Conservation (phyloP, 805 yeast species). For the Kodamaea leandrae region DNA sequence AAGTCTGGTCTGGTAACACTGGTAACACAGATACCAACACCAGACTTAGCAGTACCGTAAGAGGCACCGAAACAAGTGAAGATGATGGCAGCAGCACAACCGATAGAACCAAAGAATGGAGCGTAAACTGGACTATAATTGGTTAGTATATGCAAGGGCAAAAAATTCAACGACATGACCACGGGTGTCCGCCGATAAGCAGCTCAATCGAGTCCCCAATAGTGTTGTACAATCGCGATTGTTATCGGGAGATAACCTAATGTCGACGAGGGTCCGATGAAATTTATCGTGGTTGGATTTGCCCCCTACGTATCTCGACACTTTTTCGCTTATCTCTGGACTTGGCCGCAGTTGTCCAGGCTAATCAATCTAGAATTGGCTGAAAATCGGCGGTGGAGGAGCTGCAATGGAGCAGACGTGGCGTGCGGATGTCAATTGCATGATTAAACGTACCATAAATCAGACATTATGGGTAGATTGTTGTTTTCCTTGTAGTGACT, state of each 20-base stretch:
- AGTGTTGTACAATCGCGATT: too few relatives aligned
- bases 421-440: not conserved
- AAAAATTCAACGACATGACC: not conserved
- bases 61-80: slow-evolving; percentile 99
- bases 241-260: too few relatives aligned
- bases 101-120: slow-evolving; percentile 98
- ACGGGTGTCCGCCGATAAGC: too few relatives aligned
- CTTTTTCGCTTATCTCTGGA: slow-evolving; percentile 3
- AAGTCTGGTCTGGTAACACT: slow-evolving; percentile 97
- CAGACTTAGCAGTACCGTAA: slow-evolving; percentile 98
- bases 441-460: slow-evolving; percentile 61
- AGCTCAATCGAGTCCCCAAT: too few relatives aligned
- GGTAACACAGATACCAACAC: slow-evolving; percentile 99
- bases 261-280: not conserved
- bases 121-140: slow-evolving; percentile 27
- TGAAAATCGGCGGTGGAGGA: not conserved
- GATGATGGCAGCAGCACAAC: slow-evolving; percentile 98
- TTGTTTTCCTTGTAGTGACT: slow-evolving; percentile 7
- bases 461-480: slow-evolving; percentile 50
- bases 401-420: not conserved
- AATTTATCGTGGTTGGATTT: not conserved
- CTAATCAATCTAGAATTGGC: not conserved
- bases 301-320: not conserved
- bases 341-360: not conserved
- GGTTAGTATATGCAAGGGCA: slow-evolving; percentile 16